Evolutionary conservation across 2,329 filamentous ascomycete genomes (phyloP), one percentile per base, ranked within the genome.

Genomic region (Colletotrichum siamense): DNA sequence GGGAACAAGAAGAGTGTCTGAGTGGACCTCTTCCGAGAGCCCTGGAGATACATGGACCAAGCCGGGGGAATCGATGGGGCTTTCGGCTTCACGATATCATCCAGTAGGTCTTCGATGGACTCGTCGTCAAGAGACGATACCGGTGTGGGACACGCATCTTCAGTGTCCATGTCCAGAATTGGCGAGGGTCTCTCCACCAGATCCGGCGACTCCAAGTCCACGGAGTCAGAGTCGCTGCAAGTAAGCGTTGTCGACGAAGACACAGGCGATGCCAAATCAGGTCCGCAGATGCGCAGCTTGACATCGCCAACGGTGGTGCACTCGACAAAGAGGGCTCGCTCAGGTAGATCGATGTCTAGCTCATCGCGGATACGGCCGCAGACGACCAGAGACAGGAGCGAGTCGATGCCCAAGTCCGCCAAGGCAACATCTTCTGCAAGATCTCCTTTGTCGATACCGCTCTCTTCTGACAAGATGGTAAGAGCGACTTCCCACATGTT

Each of bases 351-450:
- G 8, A 92, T 81, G 39, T 91, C 89, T 4, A 92, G 82, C 24
- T 92, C 90, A 76, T 92, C 91, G 13, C 89, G 88, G 52, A 93
- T 86, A 26, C 89, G 87, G 22, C 89, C 90, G 44, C 87, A 87
- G 52, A 93, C 89, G 8, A 89, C 91, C 13, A 93, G 84, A 1
- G 89, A 87, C 83, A 93, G 89, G 12, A 93, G 86, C 2, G 91
- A 92, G 79, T 93, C 91, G n/a, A 92, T 88, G 24, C 91, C 91
- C 2, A 92, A 85, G 77, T 92, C 90, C 5, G 86, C 57, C 26
- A 61, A 30, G 57, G 57, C 57, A 1, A 61, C 16, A 18, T 61
- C 57, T 18, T 61, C 57, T 0, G 16, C 57, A 12, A 61, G 26
- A 0, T 61, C 57, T 61, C 3, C 57, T 0, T 30, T 30, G 8